These are phyloP conservation scores for Xylaria sp. DNA, from an alignment of 495 filamentous ascomycete species.

Conservation along the genomic window DNA sequence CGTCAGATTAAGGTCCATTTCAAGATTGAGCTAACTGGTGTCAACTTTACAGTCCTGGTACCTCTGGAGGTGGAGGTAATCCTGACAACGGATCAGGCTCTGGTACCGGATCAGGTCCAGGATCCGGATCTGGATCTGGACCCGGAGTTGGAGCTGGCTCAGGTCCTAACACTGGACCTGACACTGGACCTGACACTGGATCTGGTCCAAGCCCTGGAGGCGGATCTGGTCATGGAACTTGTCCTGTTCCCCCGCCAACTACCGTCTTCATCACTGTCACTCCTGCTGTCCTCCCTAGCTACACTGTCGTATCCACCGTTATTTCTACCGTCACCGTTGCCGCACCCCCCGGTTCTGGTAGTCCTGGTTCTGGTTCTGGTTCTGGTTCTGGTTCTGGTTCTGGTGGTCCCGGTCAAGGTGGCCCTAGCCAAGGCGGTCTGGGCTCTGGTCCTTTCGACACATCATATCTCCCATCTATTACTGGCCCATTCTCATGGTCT, in stretches of 20 bases:
- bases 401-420: constrained; percentile 33
- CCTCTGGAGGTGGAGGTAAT: constrained; percentile 18
- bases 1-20: not conserved
- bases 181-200: constrained; percentile 23
- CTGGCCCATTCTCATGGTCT: constrained; percentile 32
- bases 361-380: too few species aligned
- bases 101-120: constrained; percentile 21
- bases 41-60: constrained; percentile 13
- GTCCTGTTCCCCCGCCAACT: constrained; percentile 36
- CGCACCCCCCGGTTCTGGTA: constrained; percentile 32
- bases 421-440: constrained; percentile 29
- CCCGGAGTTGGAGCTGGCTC: constrained; percentile 14
- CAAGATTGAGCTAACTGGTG: not conserved
- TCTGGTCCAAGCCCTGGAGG: constrained; percentile 20
- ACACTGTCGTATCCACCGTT: constrained; percentile 39
- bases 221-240: constrained; percentile 32
- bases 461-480: constrained; percentile 28
- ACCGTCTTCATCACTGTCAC: constrained; percentile 49
- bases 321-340: constrained; percentile 38
- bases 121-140: constrained; percentile 17
- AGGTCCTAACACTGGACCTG: constrained; percentile 14
- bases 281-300: constrained; percentile 29
- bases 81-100: constrained; percentile 17
- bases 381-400: too few species aligned
- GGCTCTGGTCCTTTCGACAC: constrained; percentile 11